These are phyloP conservation scores for Aspergillus homomorphus DNA, from an alignment of 495 filamentous ascomycete genomes.

Conservation along the genomic window DNA sequence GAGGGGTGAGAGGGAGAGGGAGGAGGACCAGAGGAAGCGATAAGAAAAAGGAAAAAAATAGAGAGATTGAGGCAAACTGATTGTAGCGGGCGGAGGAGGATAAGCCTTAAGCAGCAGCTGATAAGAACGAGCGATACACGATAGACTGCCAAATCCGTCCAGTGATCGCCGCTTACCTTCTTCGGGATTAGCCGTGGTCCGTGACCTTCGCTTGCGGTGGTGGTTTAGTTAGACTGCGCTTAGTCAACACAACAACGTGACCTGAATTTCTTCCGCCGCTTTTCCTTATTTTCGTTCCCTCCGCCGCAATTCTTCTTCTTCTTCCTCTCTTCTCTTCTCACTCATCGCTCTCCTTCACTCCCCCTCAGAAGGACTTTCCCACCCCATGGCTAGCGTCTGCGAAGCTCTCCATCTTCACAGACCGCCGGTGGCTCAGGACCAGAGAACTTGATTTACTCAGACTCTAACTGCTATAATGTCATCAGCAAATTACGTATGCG, in stretches of 20 bases:
- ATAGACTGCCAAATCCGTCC: not conserved
- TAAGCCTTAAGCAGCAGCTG: not conserved
- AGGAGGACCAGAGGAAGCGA: not conserved
- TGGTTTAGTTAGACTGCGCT: not conserved
- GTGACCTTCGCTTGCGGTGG: conserved; percentile 30
- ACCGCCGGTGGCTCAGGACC: conserved; percentile 17
- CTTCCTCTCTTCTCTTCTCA: conserved; percentile 13
- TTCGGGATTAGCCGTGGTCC: conserved; percentile 21
- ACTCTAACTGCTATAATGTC: conserved; percentile 27
- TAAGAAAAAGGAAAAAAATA: not conserved
- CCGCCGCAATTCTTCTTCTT: not conserved
- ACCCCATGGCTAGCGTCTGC: conserved; percentile 30
- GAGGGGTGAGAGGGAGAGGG: not conserved
- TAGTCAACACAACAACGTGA: no score
- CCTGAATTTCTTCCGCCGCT: conserved; percentile 9
- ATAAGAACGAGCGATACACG: conserved; percentile 3
- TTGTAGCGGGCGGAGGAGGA: not conserved
- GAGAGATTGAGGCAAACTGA: no score
- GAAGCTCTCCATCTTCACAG: conserved; percentile 32
- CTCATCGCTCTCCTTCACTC: conserved; percentile 21
- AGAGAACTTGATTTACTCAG: conserved; percentile 13
- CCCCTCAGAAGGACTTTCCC: conserved; percentile 13
- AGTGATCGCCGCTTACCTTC: conserved; percentile 14
- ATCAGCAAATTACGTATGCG: conserved; percentile 44
- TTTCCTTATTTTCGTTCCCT: not conserved